These are phyloP conservation scores for Rhododendron vialii DNA, from an alignment of 148 eudicot species.

Conservation along the genomic window DNA sequence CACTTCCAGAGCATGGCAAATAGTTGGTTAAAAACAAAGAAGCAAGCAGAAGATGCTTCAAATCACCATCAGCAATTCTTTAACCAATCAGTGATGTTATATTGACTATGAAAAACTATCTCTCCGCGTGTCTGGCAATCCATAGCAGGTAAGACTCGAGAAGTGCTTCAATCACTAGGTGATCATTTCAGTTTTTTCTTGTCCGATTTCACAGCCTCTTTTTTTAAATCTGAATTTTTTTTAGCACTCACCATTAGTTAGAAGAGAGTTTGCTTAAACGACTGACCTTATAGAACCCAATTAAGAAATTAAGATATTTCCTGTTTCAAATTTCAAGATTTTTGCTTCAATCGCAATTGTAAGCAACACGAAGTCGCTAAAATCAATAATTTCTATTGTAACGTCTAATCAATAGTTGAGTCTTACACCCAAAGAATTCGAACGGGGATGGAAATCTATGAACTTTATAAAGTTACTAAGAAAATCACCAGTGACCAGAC, in stretches of 20 bases:
- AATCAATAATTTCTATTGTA: background rate
- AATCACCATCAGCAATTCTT: background rate
- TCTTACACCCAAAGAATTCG: background rate
- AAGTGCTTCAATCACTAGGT: background rate
- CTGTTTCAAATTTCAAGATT: background rate
- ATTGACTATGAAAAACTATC: background rate
- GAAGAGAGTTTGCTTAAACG: background rate
- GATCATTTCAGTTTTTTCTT: background rate
- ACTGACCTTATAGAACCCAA: background rate
- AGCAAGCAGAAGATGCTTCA: background rate
- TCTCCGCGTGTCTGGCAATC: background rate
- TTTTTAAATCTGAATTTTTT: background rate
- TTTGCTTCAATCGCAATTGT: background rate
- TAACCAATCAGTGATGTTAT: background rate
- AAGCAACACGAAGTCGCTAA: background rate
- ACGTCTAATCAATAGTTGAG: background rate
- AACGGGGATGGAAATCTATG: background rate
- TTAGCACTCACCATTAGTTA: background rate
- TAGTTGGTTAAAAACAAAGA: background rate
- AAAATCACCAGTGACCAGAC: background rate
- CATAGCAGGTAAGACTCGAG: background rate
- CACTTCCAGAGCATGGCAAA: background rate
- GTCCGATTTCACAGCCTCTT: background rate
- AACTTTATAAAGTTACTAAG: background rate
- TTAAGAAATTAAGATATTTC: background rate